Percentiles rank a stretch among this genome's conserved stretches.
Conservation (phyloP, 2,329 filamentous ascomycete species). For the Dryadomyces sulphureus region DNA sequence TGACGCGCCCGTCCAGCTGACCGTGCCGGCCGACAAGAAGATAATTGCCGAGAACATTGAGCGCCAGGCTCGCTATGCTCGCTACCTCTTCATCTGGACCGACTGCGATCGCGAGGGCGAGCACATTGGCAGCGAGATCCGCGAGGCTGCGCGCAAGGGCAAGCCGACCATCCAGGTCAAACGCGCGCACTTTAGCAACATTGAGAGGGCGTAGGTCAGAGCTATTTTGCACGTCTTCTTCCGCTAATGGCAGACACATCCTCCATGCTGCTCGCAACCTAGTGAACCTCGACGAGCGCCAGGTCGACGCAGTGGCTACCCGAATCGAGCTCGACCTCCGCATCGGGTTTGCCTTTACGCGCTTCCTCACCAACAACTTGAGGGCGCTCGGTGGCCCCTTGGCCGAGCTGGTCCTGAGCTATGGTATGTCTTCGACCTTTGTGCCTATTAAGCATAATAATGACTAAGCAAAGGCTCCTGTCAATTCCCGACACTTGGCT, state of each 20-base stretch:
- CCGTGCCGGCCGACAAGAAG: slow-evolving; percentile 53
- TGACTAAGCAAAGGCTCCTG: slow-evolving; percentile 76
- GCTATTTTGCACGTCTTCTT: not conserved
- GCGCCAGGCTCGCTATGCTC: slow-evolving; percentile 56
- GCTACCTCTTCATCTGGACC: slow-evolving; percentile 87
- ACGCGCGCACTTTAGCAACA: slow-evolving; percentile 87
- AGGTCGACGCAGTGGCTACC: slow-evolving; percentile 75
- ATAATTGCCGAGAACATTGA: slow-evolving; percentile 75
- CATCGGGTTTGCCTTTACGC: slow-evolving; percentile 84
- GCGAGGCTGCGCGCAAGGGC: slow-evolving; percentile 59
- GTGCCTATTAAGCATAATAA: no score
- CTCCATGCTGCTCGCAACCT: slow-evolving; percentile 68
- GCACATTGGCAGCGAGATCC: slow-evolving; percentile 86
- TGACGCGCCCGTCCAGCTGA: slow-evolving; percentile 50
- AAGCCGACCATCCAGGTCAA: slow-evolving; percentile 67
- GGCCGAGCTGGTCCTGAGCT: slow-evolving; percentile 56
- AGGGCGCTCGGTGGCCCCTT: slow-evolving; percentile 55
- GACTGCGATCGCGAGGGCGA: slow-evolving; percentile 97
- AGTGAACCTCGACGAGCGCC: slow-evolving; percentile 64
- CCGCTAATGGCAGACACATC: slow-evolving; percentile 49
- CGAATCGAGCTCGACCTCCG: slow-evolving; percentile 86
- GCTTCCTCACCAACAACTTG: slow-evolving; percentile 71
- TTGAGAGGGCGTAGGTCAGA: slow-evolving; percentile 57
- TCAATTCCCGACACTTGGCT: slow-evolving; percentile 91
- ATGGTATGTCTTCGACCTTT: slow-evolving; percentile 58